Evolutionary conservation across 495 filamentous ascomycete genomes (phyloP).

Genomic region (Lepidopterella palustris): DNA sequence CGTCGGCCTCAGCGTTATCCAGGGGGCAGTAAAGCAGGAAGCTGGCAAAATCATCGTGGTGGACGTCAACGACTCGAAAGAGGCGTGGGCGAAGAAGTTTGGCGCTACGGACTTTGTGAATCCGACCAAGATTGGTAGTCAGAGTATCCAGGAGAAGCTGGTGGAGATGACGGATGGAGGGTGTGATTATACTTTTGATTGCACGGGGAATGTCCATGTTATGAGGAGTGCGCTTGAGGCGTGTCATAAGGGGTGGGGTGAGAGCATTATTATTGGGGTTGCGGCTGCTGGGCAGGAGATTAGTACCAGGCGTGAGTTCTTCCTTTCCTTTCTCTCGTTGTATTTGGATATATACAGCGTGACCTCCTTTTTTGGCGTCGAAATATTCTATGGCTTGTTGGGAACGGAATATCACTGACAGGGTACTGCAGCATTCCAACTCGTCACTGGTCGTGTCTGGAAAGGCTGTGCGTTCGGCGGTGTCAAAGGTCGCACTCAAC

Average conservation of each 20-base stretch:
- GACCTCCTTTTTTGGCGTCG: neutral
- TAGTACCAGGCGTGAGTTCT: conserved; percentile 77
- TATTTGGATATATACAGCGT: neutral
- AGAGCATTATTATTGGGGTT: conserved; percentile 97
- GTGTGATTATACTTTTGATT: conserved; percentile 98
- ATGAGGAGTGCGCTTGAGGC: conserved; percentile 96
- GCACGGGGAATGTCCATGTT: conserved; percentile 91
- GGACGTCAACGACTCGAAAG: conserved; percentile 88
- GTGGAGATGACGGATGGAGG: conserved; percentile 99
- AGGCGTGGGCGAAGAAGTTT: conserved; percentile 88
- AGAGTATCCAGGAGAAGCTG: conserved; percentile 81
- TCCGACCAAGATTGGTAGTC: conserved; percentile 66
- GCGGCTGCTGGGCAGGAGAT: conserved; percentile 98
- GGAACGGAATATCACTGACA: conserved; percentile 10
- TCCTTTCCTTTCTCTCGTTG: conserved; percentile 7
- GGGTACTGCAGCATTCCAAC: conserved; percentile 72
- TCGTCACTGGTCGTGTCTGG: conserved; percentile 96
- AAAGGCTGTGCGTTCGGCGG: conserved; percentile 96
- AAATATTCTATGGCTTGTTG: too few species aligned
- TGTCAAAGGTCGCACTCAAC: conserved; percentile 92
- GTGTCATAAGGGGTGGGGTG: conserved; percentile 98
- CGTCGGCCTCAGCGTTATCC: conserved; percentile 88
- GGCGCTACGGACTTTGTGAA: conserved; percentile 97
- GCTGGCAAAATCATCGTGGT: conserved; percentile 91
- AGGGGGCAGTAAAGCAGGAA: conserved; percentile 84